Evolutionary conservation across 2,329 filamentous ascomycete species (phyloP), one percentile per base, ranked within the genome.

Genomic region (Pleurostoma richardsiae): DNA sequence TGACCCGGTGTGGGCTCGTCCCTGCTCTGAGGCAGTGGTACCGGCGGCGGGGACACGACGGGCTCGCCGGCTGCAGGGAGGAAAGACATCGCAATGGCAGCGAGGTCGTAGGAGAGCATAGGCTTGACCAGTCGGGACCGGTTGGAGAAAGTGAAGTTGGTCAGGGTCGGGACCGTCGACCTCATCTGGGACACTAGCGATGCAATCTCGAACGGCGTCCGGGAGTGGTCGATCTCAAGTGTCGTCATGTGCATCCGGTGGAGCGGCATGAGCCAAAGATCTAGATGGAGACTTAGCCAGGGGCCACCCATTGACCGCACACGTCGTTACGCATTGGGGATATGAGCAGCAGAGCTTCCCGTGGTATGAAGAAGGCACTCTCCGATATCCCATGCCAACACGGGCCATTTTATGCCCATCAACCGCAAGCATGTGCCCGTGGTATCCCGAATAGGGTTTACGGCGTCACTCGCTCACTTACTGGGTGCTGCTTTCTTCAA

Each of bases 51-150:
- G 26, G 70, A 69, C 28, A 63, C 36, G 2, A 61, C 54, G 1
- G 63, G 57, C 67, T 90, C 85, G 8, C 81, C 83, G 4, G 82
- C 77, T 0, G 88, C 89, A 0, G 92, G 91, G 2, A 96, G 70
- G 65, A 95, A 96, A 29, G 88, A 94, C 31, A 97, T 68, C 1
- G 92, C 92, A 46, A 96, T 74, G 11, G 90, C 92, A 4, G 90
- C 85, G 1, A 88, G 79, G 62, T 97, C 92, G 60, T 87, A 95
- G 28, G 88, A 90, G 41, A 97, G 64, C 62, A 86, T 75, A 1
- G 92, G 92, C 64, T 87, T 94, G 50, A 95, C 80, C 4, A 96
- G 80, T 8, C 88, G 81, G 1, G 87, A 72, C 40, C 86, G 83
- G 61, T 90, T 84, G 4, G 68, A 62, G 57, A 77, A 75, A 0